phyloP scores from a whole-genome alignment of 306 rosid species.

The Cucurbita ficifolia region DNA sequence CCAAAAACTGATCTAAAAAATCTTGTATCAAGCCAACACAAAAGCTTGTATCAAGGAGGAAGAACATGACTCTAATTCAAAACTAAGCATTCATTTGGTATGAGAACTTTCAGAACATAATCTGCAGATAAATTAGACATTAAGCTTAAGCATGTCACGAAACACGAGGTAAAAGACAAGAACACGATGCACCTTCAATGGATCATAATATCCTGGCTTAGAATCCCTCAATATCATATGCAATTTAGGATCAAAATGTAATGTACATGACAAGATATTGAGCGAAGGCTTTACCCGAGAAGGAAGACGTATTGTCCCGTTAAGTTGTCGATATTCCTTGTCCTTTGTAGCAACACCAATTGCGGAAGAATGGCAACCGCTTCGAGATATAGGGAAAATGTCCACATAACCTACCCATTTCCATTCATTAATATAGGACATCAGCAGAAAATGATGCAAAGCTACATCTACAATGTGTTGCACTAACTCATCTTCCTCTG shows the following conservation, averaged over 20 bases:
- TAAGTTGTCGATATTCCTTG: slow-evolving; percentile 84
- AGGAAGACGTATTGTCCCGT: slow-evolving; percentile 83
- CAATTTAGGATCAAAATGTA: background rate
- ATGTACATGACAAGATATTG: background rate
- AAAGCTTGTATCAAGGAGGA: background rate
- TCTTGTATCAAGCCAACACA: background rate
- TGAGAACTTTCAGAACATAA: background rate
- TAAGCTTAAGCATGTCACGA: background rate
- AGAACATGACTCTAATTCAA: background rate
- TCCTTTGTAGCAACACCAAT: slow-evolving; percentile 64
- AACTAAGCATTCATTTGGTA: background rate
- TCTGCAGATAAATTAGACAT: background rate
- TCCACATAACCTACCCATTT: slow-evolving; percentile 60
- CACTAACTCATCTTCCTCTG: background rate
- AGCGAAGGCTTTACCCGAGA: slow-evolving; percentile 41
- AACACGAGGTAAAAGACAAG: background rate
- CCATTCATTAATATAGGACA: slow-evolving; percentile 9
- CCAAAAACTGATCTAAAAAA: background rate
- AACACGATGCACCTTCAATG: background rate
- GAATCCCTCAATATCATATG: background rate
- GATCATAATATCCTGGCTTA: background rate
- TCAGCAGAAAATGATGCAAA: background rate
- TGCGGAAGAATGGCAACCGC: slow-evolving; percentile 94
- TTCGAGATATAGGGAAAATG: slow-evolving; percentile 79
- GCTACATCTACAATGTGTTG: background rate